Percentiles rank a stretch among this genome's conserved stretches.
Evolutionary conservation across 495 filamentous ascomycete genomes (phyloP).

Genomic region (Aspergillus ostianus): DNA sequence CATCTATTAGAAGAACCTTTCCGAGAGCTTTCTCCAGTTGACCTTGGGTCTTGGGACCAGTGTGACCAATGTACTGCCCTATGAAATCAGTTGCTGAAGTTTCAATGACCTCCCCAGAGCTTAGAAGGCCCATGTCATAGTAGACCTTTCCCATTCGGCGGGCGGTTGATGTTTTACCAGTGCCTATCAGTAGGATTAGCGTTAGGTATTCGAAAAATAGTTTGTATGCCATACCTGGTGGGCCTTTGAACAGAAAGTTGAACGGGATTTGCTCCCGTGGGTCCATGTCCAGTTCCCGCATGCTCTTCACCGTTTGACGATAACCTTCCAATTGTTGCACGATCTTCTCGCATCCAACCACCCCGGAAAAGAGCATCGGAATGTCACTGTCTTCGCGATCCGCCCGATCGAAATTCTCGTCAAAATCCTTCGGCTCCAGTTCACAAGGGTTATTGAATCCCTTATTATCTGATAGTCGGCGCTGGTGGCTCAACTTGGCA

Average conservation of each 20-base stretch:
- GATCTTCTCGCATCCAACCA: constrained; percentile 64
- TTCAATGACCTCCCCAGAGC: constrained; percentile 54
- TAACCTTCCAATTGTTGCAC: constrained; percentile 60
- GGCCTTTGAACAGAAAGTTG: constrained; percentile 64
- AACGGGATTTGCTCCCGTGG: constrained; percentile 56
- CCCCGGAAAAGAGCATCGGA: constrained; percentile 59
- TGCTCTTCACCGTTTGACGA: constrained; percentile 49
- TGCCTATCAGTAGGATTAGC: constrained; percentile 45
- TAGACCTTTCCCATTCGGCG: constrained; percentile 69
- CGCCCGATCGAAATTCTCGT: constrained; percentile 60
- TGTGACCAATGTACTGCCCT: constrained; percentile 54
- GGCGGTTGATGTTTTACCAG: constrained; percentile 74
- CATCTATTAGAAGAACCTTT: constrained; percentile 62
- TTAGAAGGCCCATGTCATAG: constrained; percentile 67
- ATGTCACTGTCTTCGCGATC: constrained; percentile 51
- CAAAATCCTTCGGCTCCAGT: constrained; percentile 66
- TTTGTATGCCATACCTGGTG: constrained; percentile 51
- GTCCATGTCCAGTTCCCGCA: constrained; percentile 53
- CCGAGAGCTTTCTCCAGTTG: constrained; percentile 46
- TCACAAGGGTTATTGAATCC: neutral
- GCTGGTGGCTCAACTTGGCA: constrained; percentile 60
- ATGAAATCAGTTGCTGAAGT: constrained; percentile 62
- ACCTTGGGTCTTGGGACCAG: constrained; percentile 43
- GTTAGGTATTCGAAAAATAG: neutral
- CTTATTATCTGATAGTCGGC: constrained; percentile 26